phyloP scores from a whole-genome alignment of 257 asterid genomes.

The Solanum arcanum region DNA sequence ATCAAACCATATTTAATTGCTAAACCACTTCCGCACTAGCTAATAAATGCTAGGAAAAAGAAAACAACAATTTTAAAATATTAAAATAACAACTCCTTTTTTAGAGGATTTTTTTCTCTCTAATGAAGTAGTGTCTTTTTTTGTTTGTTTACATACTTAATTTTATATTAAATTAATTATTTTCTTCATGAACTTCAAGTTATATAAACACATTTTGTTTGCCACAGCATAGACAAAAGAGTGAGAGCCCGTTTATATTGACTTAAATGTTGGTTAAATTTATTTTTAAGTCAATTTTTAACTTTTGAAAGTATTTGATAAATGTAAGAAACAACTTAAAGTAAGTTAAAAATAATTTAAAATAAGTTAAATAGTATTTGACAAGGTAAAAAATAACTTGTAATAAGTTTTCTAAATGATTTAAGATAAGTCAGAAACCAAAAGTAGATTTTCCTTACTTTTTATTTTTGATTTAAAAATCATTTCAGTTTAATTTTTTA shows the following conservation, averaged over 20 bases:
- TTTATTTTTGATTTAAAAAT: no score
- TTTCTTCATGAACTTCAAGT: background rate
- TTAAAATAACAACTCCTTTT: background rate
- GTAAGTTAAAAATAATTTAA: no score
- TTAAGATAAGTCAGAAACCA: no score
- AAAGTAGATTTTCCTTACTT: no score
- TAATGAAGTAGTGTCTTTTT: background rate
- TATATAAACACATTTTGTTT: background rate
- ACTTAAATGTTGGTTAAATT: no score
- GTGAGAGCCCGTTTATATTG: no score
- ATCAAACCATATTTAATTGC: background rate
- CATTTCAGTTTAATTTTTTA: rapidly evolving
- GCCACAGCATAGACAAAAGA: background rate
- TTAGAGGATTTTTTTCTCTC: background rate
- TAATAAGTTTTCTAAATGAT: no score
- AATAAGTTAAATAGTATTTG: no score
- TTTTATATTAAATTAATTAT: background rate
- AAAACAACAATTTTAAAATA: background rate
- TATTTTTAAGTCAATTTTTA: no score
- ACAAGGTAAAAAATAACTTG: no score
- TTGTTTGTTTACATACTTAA: background rate
- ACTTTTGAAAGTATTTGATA: no score
- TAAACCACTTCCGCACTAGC: background rate
- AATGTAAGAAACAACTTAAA: no score
- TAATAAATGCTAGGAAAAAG: background rate